phyloP scores from a whole-genome alignment of 2,329 filamentous ascomycete species.

The Fusarium cyanostomum region DNA sequence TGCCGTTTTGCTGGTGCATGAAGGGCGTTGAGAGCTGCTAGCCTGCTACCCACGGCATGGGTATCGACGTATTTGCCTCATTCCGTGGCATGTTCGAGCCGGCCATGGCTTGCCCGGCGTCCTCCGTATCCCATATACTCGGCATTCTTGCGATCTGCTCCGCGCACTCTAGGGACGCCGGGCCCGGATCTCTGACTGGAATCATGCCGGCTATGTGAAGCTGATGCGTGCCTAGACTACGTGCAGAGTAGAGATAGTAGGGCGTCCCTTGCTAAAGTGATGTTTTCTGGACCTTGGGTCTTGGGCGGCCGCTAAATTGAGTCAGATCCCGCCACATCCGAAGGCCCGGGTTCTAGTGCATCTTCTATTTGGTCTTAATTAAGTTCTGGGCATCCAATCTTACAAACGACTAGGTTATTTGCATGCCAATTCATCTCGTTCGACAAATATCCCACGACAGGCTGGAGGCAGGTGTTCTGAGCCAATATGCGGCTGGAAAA shows the following conservation, averaged over 20 bases:
- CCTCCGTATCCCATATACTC: slow-evolving; percentile 20
- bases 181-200: slow-evolving; percentile 28
- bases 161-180: slow-evolving; percentile 34
- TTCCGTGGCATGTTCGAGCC: slow-evolving; percentile 33
- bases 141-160: slow-evolving; percentile 22
- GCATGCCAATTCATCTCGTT: background rate
- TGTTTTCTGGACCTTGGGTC: slow-evolving; percentile 13
- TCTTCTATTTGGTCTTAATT: slow-evolving; percentile 1
- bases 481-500: too few relatives aligned
- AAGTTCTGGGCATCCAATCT: background rate
- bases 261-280: too few relatives aligned
- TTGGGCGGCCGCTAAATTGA: slow-evolving; percentile 24
- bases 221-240: too few relatives aligned
- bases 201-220: slow-evolving; percentile 8
- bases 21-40: slow-evolving; percentile 2
- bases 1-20: slow-evolving; percentile 5
- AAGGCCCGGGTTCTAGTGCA: slow-evolving; percentile 22
- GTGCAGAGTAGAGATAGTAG: too few relatives aligned
- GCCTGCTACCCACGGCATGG: slow-evolving; percentile 1
- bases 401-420: background rate
- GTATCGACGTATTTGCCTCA: slow-evolving; percentile 15
- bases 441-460: background rate
- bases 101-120: slow-evolving; percentile 11
- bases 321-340: slow-evolving; percentile 32
- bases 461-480: too few relatives aligned